Evolutionary conservation across 768 basidiomycete species (phyloP).

Genomic region (Pleurotus tuber-regium): DNA sequence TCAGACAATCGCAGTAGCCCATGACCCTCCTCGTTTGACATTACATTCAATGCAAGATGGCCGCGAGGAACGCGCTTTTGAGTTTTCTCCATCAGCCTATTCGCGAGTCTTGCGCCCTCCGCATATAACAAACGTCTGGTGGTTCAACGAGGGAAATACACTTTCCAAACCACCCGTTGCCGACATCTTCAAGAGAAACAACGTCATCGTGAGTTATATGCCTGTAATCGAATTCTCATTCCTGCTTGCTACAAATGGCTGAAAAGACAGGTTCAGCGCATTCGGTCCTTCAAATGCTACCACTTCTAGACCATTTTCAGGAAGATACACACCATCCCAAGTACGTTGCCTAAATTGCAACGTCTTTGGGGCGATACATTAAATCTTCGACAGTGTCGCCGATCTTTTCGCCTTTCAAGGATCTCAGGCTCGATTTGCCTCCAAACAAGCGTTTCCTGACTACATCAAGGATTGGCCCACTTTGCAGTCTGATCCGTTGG

Average conservation of each 20-base stretch:
- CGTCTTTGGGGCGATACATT: constrained; percentile 7
- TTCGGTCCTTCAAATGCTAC: constrained; percentile 64
- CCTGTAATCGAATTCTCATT: constrained; percentile 7
- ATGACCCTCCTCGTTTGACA: constrained; percentile 64
- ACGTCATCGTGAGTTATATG: constrained; percentile 44
- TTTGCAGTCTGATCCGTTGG: constrained; percentile 48
- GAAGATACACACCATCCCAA: constrained; percentile 66
- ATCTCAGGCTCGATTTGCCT: constrained; percentile 47
- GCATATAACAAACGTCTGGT: constrained; percentile 61
- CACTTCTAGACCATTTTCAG: constrained; percentile 67
- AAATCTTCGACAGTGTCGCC: constrained; percentile 49
- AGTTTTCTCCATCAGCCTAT: neutral
- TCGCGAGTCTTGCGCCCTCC: constrained; percentile 14
- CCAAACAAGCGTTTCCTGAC: constrained; percentile 48
- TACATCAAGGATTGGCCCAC: constrained; percentile 70
- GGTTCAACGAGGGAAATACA: constrained; percentile 57
- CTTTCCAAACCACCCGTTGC: constrained; percentile 47
- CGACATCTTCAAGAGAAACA: constrained; percentile 71
- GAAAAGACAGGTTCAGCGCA: constrained; percentile 75
- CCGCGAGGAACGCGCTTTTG: constrained; percentile 45
- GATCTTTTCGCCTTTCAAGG: constrained; percentile 83
- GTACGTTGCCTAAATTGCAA: constrained; percentile 38
- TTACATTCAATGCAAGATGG: constrained; percentile 83
- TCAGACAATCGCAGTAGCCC: constrained; percentile 69
- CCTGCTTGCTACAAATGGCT: too few relatives aligned